Evolutionary conservation across 257 asterid genomes (phyloP).

Genomic region (Orobanche coerulescens): DNA sequence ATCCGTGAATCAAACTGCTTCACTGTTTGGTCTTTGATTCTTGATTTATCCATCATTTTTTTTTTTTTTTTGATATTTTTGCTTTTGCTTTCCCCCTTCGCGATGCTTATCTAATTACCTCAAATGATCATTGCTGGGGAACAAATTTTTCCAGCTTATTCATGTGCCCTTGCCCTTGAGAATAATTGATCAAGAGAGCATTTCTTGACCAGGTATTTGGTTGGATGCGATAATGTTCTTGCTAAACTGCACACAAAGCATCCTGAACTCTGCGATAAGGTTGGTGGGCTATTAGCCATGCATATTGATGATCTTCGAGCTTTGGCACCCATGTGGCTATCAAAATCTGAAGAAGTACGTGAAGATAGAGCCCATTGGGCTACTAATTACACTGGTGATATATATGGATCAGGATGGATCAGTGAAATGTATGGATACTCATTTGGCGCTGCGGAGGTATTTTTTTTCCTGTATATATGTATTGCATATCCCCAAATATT

Average conservation of each 20-base stretch:
- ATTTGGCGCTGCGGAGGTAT: slow-evolving; percentile 95
- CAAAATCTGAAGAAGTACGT: slow-evolving; percentile 82
- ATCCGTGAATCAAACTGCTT: neutral
- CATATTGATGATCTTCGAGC: slow-evolving; percentile 95
- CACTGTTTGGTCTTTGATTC: neutral
- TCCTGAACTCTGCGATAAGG: slow-evolving; percentile 90
- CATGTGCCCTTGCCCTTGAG: neutral
- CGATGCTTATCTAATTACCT: neutral
- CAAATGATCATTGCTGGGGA: neutral
- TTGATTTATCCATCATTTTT: neutral
- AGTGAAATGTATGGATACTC: slow-evolving; percentile 99
- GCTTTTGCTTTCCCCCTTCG: neutral
- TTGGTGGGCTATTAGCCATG: slow-evolving; percentile 94
- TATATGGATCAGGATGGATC: slow-evolving; percentile 85
- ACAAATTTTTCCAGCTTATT: neutral
- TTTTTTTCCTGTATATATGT: neutral
- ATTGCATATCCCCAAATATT: neutral
- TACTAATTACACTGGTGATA: slow-evolving; percentile 89
- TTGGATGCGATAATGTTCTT: slow-evolving; percentile 81
- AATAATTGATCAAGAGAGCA: neutral
- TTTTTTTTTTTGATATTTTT: neutral
- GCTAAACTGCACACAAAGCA: slow-evolving; percentile 86
- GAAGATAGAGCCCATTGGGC: slow-evolving; percentile 87
- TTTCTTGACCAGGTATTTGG: slow-evolving; percentile 60
- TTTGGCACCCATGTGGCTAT: slow-evolving; percentile 88